Evolutionary conservation across 805 yeast species (phyloP), one percentile per base, ranked within the genome.

Genomic region (Candida nonsorbophila): DNA sequence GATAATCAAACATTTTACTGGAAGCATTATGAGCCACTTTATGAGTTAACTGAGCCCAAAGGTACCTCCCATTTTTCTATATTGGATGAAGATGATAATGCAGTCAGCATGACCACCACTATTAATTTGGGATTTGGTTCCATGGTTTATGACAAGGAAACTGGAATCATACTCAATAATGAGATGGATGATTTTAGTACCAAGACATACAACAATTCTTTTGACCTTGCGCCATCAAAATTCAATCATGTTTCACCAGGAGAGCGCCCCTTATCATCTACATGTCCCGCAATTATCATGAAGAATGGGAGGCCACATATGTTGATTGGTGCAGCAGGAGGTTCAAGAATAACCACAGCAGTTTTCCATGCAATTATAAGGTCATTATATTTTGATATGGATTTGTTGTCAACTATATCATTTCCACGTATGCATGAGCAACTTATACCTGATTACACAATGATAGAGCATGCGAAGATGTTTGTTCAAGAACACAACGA

Each of bases 151-250:
- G 97, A 90, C 51, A 78, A 80, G 1, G 51, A 36, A 2, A 88
- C 97, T 0, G 97, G 97, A 2, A 62, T 90, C 6, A 69, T 90
- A 7, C 58, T 90, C 46, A 90, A 90, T 58, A 77, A 85, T 43
- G 86, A 90, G 53, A 88, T 90, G 96, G 97, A 90, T 54, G 97
- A 90, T 51, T 90, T 90, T 47, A 81, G 95, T 6, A 64, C 74
- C 18, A 87, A 92, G 1, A 64, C 72, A 10, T 59, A 68, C 6
- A 63, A 72, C 11, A 90, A 90, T 53, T 80, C 86, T 10, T 90
- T 87, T 55, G 82, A 79, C 15, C 69, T 90, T 27, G 72, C 75
- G 7, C 95, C 98, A 0, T 84, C 95, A 0, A 61, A 75, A 12
- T 84, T 71, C 63, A 90, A 90, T 53, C 84, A 74, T 47, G 73